A percentile compares a stretch with the other conserved stretches of the same genome.
Evolutionary conservation across 164 flowering plant genomes (phyloP).

Genomic region (Magnolia changhungtana): DNA sequence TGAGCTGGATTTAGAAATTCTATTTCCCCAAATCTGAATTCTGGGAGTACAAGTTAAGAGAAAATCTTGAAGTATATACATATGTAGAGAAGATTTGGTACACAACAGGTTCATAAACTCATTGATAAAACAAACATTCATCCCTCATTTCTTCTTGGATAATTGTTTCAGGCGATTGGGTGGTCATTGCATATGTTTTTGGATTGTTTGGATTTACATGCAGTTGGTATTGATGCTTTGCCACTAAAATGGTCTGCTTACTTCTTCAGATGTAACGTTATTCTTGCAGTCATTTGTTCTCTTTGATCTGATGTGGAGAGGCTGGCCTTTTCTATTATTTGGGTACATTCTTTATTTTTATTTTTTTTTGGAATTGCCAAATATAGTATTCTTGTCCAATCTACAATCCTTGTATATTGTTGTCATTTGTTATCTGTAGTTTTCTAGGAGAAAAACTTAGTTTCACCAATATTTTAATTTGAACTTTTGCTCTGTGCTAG

Average conservation of each 20-base stretch:
- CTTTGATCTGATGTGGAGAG: conserved; percentile 95
- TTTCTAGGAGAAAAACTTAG: neutral
- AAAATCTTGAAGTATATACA: too few species aligned
- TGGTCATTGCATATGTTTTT: neutral
- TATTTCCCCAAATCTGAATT: too few species aligned
- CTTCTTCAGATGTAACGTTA: neutral
- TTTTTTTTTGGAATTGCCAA: neutral
- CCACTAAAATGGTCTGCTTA: neutral
- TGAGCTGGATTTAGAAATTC: too few species aligned
- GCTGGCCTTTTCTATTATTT: conserved; percentile 94
- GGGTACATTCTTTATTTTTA: conserved; percentile 58
- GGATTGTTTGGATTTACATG: conserved; percentile 1
- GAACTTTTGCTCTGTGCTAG: neutral
- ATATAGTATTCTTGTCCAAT: neutral
- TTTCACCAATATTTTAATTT: too few species aligned
- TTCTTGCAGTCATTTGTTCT: conserved; percentile 85
- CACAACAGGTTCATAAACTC: too few species aligned
- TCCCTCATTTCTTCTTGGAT: conserved; percentile 4
- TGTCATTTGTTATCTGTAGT: neutral
- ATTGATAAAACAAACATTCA: too few species aligned
- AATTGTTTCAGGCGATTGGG: neutral
- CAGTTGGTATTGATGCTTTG: neutral
- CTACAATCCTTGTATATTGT: neutral
- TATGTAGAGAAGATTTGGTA: too few species aligned
- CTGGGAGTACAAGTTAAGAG: too few species aligned